phyloP scores from a whole-genome alignment of 306 rosid species.

The Mimosa bimucronata region DNA sequence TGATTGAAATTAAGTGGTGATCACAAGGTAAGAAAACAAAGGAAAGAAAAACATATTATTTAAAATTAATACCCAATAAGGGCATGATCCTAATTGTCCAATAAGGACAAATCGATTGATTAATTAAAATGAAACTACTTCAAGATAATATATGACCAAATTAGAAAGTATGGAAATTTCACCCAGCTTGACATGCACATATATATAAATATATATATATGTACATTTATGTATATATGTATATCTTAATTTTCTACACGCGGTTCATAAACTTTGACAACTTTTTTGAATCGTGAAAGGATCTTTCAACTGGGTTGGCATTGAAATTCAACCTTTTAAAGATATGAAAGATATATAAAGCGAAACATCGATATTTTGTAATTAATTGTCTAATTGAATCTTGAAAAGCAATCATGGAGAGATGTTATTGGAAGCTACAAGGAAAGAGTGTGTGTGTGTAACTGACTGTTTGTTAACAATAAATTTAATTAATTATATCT shows the following conservation, averaged over 20 bases:
- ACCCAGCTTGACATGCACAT: no score
- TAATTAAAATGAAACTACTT: no score
- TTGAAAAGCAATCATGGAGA: constrained; percentile 36
- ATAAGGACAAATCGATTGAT: no score
- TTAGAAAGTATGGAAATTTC: no score
- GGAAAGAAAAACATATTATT: no score
- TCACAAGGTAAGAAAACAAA: no score
- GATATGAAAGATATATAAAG: constrained; percentile 2
- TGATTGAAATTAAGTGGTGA: no score
- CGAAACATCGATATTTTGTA: not conserved
- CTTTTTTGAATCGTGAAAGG: constrained; percentile 53
- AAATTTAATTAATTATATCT: not conserved
- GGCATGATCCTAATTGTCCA: no score
- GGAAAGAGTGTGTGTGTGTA: not conserved
- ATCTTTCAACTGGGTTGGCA: constrained; percentile 63
- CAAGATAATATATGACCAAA: no score
- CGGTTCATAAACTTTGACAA: constrained; percentile 42
- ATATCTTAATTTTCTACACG: not conserved
- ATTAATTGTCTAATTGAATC: constrained; percentile 34
- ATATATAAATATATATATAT: no score
- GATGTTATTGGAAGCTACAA: constrained; percentile 11
- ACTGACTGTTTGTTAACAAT: not conserved
- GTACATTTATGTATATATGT: no score
- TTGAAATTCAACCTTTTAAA: constrained; percentile 40
- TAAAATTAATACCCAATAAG: no score